Conservation (phyloP, 2,329 filamentous ascomycete genomes). For the Apiospora hydei region DNA sequence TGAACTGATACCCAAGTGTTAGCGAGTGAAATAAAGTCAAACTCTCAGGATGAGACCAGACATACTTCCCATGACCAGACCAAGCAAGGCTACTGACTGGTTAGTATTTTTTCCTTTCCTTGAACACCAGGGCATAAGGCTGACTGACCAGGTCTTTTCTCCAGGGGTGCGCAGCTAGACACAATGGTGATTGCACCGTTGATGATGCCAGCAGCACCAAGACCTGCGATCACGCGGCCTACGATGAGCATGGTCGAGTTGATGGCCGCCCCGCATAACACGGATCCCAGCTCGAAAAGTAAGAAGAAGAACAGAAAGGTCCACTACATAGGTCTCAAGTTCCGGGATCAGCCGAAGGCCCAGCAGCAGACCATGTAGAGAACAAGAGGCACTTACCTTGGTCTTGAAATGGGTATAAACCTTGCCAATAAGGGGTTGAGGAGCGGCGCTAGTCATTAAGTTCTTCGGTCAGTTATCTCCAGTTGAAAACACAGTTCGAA, state of each 20-base stretch:
- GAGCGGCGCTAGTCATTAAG: neutral
- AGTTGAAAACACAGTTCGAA: too few species aligned
- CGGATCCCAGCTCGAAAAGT: slow-evolving; percentile 54
- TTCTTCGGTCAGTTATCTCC: too few species aligned
- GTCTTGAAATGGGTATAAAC: slow-evolving; percentile 50
- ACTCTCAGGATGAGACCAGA: too few species aligned
- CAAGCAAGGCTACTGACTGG: slow-evolving; percentile 10
- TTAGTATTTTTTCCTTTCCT: too few species aligned
- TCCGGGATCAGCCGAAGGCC: too few species aligned
- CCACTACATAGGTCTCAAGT: slow-evolving; percentile 37
- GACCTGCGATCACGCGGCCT: slow-evolving; percentile 53
- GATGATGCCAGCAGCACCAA: slow-evolving; percentile 50
- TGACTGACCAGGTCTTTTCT: slow-evolving; percentile 43
- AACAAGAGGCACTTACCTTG: too few species aligned
- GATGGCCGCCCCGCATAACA: slow-evolving; percentile 52
- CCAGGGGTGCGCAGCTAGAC: slow-evolving; percentile 31
- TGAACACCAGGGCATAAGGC: too few species aligned
- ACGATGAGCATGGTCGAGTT: slow-evolving; percentile 52
- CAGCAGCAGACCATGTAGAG: too few species aligned
- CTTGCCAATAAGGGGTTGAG: slow-evolving; percentile 37
- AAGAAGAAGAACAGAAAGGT: slow-evolving; percentile 38
- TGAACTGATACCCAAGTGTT: neutral
- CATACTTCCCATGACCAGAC: slow-evolving; percentile 20
- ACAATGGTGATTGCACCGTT: neutral
- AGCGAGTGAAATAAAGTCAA: too few species aligned